Base-by-base conservation (phyloP, 2,329 filamentous ascomycete genomes). In the Penicillium hesseltinei region DNA sequence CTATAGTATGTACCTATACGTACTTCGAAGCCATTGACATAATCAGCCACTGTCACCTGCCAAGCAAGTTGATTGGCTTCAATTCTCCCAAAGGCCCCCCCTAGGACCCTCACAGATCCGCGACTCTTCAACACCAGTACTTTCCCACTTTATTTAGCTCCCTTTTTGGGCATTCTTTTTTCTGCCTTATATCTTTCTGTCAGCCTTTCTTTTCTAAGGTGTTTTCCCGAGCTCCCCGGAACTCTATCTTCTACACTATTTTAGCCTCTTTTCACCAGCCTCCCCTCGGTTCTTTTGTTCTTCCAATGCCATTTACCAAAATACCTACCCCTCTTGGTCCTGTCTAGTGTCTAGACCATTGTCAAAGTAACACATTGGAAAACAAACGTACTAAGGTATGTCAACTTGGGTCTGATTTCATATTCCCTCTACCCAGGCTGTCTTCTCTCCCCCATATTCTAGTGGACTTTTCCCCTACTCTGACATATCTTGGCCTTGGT, bases 1-100 rank as follows among this genome's bases (percentile, higher is more conserved):
- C 31, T 33, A 31, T 5, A 31, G 4, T 31, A 31, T 31, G 11
- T 33, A 31, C 29, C 29, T 31, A 31, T 5, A 17, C 17, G 23
- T 43, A 10, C 40, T 38, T 23, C 2, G 2, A 50, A 39, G 47
- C 47, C 48, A 50, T 51, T 51, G 48, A 51, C 53, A 50, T 39
- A 36, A 25, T 19, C 54, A 60, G 57, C 54, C 59, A 60, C 57
- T 42, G 21, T 10, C 39, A 43, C 23, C 19, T 43, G 23, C 9
- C 42, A 45, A 33, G 47, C 7, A 21, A 35, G 38, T 55, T 38
- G 40, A 51, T 51, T 55, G 29, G 36, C 38, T 38, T 55, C 38
- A 43, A 21, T n/a, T 19, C 25, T 25, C 27, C n/a, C 13, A 7
- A 6, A 35, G 13, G 8, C 5, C 6, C 29, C 11, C 31, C 31